Conservation (phyloP, 169 alveolate genomes). For the Perkinsus marinus region DNA sequence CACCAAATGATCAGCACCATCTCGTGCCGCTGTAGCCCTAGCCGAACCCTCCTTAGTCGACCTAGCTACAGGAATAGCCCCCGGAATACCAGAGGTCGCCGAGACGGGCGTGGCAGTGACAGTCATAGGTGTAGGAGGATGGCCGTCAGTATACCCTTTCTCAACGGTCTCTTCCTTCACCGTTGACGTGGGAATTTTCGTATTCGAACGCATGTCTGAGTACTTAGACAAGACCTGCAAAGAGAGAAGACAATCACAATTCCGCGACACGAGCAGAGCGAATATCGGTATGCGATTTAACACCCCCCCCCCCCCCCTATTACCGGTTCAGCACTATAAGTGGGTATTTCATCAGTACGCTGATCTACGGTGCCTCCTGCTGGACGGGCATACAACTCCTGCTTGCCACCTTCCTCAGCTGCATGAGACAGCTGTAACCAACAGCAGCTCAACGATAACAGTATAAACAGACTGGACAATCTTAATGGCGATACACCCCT, state of each 20-base stretch:
- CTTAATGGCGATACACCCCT: too few relatives aligned
- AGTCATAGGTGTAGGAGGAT: background rate
- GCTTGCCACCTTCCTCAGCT: too few relatives aligned
- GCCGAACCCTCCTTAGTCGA: background rate
- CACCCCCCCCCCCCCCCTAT: too few relatives aligned
- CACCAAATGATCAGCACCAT: background rate
- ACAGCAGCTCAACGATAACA: too few relatives aligned
- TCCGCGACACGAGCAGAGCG: too few relatives aligned
- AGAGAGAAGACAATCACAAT: background rate
- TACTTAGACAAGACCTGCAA: background rate
- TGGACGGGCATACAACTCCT: background rate
- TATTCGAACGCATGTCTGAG: background rate
- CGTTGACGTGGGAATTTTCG: background rate
- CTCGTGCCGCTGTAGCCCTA: background rate
- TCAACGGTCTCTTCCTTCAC: background rate
- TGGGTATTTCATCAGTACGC: background rate
- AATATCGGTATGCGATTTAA: too few relatives aligned
- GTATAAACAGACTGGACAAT: too few relatives aligned
- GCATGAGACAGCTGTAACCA: too few relatives aligned
- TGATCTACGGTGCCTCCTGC: background rate
- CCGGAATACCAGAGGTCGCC: background rate
- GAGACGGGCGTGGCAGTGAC: background rate
- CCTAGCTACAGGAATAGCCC: background rate
- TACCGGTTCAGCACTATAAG: background rate
- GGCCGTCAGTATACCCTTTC: background rate